Percentiles rank a stretch among this genome's conserved stretches.
Evolutionary conservation across 805 yeast species (phyloP).

Genomic region (Scheffersomyces amazonensis): DNA sequence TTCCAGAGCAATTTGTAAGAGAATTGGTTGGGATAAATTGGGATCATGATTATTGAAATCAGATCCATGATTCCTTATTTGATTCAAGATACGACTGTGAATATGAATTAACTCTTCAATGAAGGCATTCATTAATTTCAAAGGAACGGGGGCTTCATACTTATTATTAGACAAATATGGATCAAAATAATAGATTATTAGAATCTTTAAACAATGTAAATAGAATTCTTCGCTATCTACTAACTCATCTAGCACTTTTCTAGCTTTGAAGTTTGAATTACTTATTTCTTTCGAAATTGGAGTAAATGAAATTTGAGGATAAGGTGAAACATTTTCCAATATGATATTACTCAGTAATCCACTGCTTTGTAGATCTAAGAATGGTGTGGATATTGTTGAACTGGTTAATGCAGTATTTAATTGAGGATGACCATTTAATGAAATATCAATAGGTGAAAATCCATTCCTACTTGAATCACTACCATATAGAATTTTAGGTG

Average conservation of each 20-base stretch:
- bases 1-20: too few species aligned
- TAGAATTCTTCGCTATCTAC: constrained; percentile 47
- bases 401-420: neutral
- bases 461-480: too few species aligned
- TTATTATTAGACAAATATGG: constrained; percentile 27
- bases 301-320: constrained; percentile 16
- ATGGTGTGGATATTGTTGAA: neutral
- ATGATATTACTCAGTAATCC: too few species aligned
- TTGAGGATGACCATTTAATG: too few species aligned
- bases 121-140: constrained; percentile 5
- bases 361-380: neutral
- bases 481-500: too few species aligned
- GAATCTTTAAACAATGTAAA: constrained; percentile 40
- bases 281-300: constrained; percentile 7
- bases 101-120: constrained; percentile 16
- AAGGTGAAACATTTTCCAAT: too few species aligned
- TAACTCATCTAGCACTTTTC: constrained; percentile 43
- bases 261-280: constrained; percentile 10
- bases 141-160: constrained; percentile 26
- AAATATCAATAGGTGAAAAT: too few species aligned
- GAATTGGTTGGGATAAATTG: too few species aligned
- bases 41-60: constrained; percentile 10
- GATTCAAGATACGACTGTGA: constrained; percentile 24
- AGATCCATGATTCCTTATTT: constrained; percentile 8
- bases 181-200: constrained; percentile 42